A percentile compares a stretch with the other conserved stretches of the same genome.
Conservation (phyloP, 2,329 filamentous ascomycete genomes). For the Biscogniauxia mediterranea region DNA sequence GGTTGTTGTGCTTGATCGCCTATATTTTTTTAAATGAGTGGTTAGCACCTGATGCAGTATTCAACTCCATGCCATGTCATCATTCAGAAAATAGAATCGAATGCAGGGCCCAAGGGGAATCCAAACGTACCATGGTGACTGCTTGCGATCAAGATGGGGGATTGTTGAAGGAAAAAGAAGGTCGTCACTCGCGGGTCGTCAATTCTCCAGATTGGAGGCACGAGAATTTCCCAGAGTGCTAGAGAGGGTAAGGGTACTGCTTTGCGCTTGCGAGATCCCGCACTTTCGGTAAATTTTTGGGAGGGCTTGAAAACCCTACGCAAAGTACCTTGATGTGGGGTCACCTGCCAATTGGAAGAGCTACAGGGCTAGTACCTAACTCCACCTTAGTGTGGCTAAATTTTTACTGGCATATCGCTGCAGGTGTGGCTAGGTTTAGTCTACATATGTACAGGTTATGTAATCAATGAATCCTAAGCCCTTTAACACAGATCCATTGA, state of each 20-base stretch:
- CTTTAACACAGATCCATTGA: too few species aligned
- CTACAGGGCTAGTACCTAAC: background rate
- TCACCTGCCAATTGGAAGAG: too few species aligned
- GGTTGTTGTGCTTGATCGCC: constrained; percentile 99
- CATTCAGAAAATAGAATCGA: constrained; percentile 15
- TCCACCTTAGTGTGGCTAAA: too few species aligned
- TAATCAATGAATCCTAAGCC: too few species aligned
- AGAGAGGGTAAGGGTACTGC: constrained; percentile 9
- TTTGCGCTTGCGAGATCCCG: constrained; percentile 15
- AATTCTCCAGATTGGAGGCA: constrained; percentile 36
- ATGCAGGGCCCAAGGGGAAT: constrained; percentile 8
- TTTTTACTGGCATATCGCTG: too few species aligned
- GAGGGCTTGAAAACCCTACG: constrained; percentile 46
- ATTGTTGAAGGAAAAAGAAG: constrained; percentile 39
- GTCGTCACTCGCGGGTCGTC: constrained; percentile 32
- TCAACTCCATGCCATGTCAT: constrained; percentile 7
- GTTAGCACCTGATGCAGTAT: constrained; percentile 28
- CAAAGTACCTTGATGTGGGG: constrained; percentile 9
- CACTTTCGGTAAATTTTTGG: constrained; percentile 36
- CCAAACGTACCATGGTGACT: constrained; percentile 41
- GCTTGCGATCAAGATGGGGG: constrained; percentile 49
- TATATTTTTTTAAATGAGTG: constrained; percentile 48
- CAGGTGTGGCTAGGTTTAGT: too few species aligned
- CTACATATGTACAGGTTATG: too few species aligned
- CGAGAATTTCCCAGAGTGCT: constrained; percentile 34